Evolutionary conservation across 805 yeast genomes (phyloP), one percentile per base, ranked within the genome.

Genomic region (Schizosaccharomyces lindneri): DNA sequence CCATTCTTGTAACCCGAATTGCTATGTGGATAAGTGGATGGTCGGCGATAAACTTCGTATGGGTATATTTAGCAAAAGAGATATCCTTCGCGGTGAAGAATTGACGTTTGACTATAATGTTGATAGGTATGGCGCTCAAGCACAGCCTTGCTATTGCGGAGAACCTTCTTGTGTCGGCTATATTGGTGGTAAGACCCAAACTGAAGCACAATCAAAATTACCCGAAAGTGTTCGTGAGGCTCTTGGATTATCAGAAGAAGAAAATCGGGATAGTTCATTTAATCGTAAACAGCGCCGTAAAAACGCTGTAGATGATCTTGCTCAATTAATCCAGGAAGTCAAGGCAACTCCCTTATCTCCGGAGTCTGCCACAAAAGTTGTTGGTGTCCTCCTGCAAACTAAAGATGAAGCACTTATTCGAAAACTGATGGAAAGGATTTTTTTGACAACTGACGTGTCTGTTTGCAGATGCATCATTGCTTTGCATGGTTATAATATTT

Each of bases 101-200:
- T 81, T 90, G 66, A 87, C 97, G 0, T 85, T 85, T 70, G 89
- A 85, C 69, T 90, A 90, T 71, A 90, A 90, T 68, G 97, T 93
- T 43, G 98, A 90, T 72, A 76, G 97, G 65, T 90, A 89, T 70
- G 98, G 98, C 39, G 95, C 97, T 1, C 83, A 82, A 63, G 87
- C 94, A 15, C 97, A 93, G 73, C 84, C 85, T 41, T 90, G 98
- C 73, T 85, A 85, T 72, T 90, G 98, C 74, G 96, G 95, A 2
- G 94, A 88, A 65, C 76, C 84, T 36, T 89, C 87, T 71, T 90
- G 98, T 77, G 78, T 87, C 55, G 95, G 97, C 43, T 83, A 84
- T 65, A 80, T 90, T 75, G 98, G 97, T 65, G 98, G 98, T 60
- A 89, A 88, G 71, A 90, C 95, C 2, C 98, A 93, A 73, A 88